phyloP scores from a whole-genome alignment of 2,329 filamentous ascomycete species.

The Dendryphion nanum region DNA sequence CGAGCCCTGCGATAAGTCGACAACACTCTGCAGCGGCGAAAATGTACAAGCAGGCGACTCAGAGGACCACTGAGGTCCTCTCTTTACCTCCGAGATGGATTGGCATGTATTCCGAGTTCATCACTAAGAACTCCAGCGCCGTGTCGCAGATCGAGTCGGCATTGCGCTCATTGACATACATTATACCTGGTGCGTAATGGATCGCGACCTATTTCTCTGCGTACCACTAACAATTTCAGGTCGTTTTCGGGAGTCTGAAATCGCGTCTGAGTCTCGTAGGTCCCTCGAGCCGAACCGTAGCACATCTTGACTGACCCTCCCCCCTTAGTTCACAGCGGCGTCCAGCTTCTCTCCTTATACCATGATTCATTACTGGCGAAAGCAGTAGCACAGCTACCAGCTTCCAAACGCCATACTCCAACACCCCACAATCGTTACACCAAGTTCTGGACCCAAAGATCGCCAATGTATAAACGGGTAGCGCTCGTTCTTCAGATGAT shows the following conservation, averaged over 20 bases:
- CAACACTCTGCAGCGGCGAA: slow-evolving; percentile 16
- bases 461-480: slow-evolving; percentile 73
- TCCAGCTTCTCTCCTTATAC: slow-evolving; percentile 88
- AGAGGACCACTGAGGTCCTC: slow-evolving; percentile 48
- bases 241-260: slow-evolving; percentile 86
- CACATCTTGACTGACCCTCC: slow-evolving; percentile 10
- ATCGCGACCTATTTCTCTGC: neutral
- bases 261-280: slow-evolving; percentile 82
- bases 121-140: slow-evolving; percentile 89
- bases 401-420: slow-evolving; percentile 50
- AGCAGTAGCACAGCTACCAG: slow-evolving; percentile 57
- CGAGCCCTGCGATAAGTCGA: slow-evolving; percentile 9
- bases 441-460: slow-evolving; percentile 61
- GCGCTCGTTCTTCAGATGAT: slow-evolving; percentile 84
- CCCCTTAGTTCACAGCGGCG: slow-evolving; percentile 69
- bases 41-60: slow-evolving; percentile 40
- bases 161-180: slow-evolving; percentile 88
- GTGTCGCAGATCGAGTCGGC: slow-evolving; percentile 95
- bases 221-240: slow-evolving; percentile 47
- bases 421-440: slow-evolving; percentile 64
- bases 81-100: slow-evolving; percentile 66
- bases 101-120: slow-evolving; percentile 79
- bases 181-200: slow-evolving; percentile 70
- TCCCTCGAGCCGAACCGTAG: slow-evolving; percentile 10
- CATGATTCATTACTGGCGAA: slow-evolving; percentile 83